A percentile compares a stretch with the other conserved stretches of the same genome.
Conservation (phyloP, 495 filamentous ascomycete species). For the Chlorociboria aeruginascens region DNA sequence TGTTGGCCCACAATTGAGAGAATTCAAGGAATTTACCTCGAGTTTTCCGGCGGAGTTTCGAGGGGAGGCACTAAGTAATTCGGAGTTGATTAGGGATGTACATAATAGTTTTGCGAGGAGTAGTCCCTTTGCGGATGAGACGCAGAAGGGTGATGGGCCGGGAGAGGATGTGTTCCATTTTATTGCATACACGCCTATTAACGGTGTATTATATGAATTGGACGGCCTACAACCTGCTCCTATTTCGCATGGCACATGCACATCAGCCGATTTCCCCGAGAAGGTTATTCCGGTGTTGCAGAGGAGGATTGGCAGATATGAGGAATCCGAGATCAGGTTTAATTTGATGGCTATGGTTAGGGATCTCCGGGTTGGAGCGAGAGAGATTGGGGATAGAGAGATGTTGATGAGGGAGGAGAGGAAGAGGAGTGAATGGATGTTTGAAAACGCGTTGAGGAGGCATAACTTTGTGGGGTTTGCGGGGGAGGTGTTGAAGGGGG, state of each 20-base stretch:
- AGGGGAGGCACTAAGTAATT: conserved; percentile 49
- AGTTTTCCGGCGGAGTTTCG: conserved; percentile 71
- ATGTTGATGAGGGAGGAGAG: conserved; percentile 65
- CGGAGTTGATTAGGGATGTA: conserved; percentile 74
- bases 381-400: conserved; percentile 75
- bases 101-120: conserved; percentile 89
- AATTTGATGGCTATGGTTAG: conserved; percentile 87
- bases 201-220: conserved; percentile 78
- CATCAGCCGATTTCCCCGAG: conserved; percentile 56
- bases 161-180: conserved; percentile 93
- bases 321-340: conserved; percentile 79
- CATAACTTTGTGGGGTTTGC: conserved; percentile 97
- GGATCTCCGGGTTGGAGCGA: conserved; percentile 63
- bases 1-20: conserved; percentile 47
- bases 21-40: conserved; percentile 87
- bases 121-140: conserved; percentile 87
- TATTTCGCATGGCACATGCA: conserved; percentile 73
- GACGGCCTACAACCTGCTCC: conserved; percentile 90
- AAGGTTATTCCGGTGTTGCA: conserved; percentile 81
- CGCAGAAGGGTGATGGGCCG: conserved; percentile 44
- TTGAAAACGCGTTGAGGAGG: conserved; percentile 86
- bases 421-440: conserved; percentile 79
- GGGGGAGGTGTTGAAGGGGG: conserved; percentile 79
- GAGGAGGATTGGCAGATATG: conserved; percentile 75
- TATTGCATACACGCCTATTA: conserved; percentile 81